phyloP scores from a whole-genome alignment of 495 filamentous ascomycete species.

The Viridothelium virens region DNA sequence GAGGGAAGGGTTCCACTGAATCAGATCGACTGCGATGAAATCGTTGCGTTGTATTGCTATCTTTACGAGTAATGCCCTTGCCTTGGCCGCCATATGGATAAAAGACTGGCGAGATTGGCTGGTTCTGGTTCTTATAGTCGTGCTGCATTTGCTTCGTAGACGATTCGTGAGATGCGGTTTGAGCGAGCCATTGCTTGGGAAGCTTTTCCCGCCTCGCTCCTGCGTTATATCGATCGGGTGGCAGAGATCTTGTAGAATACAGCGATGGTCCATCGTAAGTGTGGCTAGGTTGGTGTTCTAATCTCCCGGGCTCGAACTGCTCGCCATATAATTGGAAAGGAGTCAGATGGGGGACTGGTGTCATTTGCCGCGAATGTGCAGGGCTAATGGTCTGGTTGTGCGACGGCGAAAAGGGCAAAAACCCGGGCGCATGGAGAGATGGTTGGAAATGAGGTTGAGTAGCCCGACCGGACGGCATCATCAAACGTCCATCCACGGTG shows the following conservation, averaged over 20 bases:
- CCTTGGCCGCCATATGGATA: not conserved
- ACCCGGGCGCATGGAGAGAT: not conserved
- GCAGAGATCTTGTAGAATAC: not conserved
- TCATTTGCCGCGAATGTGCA: not conserved
- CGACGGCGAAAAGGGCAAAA: not conserved
- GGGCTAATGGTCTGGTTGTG: not conserved
- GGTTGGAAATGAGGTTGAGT: not conserved
- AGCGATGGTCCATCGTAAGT: not conserved
- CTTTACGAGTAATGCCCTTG: not conserved
- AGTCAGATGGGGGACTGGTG: not conserved
- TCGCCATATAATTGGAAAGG: not conserved
- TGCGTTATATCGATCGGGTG: not conserved
- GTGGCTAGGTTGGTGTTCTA: not conserved
- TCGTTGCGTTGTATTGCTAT: not conserved
- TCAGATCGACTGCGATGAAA: not conserved
- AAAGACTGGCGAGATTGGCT: not conserved
- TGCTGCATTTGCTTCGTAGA: not conserved
- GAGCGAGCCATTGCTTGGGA: not conserved
- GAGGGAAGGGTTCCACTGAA: slow-evolving; percentile 1
- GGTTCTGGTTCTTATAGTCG: not conserved
- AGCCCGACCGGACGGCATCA: not conserved
- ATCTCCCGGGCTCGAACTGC: not conserved
- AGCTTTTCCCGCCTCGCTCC: not conserved
- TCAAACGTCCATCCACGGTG: not conserved
- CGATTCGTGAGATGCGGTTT: not conserved